A percentile compares a stretch with the other conserved stretches of the same genome.
These are phyloP conservation scores for Caulochytrium protostelioides DNA, from an alignment of 371 early-diverging fungal genomes.

Conservation along the genomic window DNA sequence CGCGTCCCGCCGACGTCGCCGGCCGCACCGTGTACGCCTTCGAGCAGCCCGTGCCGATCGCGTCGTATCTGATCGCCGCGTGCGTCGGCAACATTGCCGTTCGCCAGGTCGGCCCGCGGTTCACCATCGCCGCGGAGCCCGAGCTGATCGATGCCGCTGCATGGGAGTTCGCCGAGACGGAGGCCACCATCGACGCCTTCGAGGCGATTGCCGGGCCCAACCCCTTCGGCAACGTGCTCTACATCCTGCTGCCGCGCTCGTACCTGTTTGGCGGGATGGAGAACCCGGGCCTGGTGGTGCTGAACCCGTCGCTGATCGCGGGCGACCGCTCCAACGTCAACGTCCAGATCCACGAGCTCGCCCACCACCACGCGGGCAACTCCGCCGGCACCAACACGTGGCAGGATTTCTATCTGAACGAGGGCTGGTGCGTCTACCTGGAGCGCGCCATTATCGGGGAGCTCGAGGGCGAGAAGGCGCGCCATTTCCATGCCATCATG, in stretches of 20 bases:
- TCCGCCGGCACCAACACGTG: conserved; percentile 49
- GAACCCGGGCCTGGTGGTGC: conserved; percentile 83
- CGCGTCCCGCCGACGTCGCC: conserved; percentile 8
- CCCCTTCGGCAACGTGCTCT: conserved; percentile 10
- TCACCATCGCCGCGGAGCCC: conserved; percentile 88
- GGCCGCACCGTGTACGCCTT: conserved; percentile 12
- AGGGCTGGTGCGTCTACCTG: conserved; percentile 84
- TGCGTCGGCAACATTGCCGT: conserved; percentile 70
- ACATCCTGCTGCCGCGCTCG: conserved; percentile 28
- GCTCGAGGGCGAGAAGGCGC: conserved; percentile 55
- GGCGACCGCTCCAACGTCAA: conserved; percentile 87
- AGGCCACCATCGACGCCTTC: conserved; percentile 59
- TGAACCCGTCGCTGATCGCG: conserved; percentile 43
- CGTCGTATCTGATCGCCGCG: conserved; percentile 79
- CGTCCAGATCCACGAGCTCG: conserved; percentile 93
- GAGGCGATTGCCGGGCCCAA: conserved; percentile 20
- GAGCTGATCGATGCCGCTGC: conserved; percentile 71
- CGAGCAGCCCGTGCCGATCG: conserved; percentile 17
- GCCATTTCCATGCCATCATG: conserved; percentile 73
- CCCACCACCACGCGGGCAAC: conserved; percentile 95
- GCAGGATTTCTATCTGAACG: conserved; percentile 77
- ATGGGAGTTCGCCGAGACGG: conserved; percentile 86
- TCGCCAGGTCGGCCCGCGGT: conserved; percentile 63
- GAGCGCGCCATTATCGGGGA: conserved; percentile 71
- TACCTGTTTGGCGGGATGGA: conserved; percentile 94